These are phyloP conservation scores for Penicillium ochrochloron DNA, from an alignment of 495 filamentous ascomycete genomes.

Conservation along the genomic window DNA sequence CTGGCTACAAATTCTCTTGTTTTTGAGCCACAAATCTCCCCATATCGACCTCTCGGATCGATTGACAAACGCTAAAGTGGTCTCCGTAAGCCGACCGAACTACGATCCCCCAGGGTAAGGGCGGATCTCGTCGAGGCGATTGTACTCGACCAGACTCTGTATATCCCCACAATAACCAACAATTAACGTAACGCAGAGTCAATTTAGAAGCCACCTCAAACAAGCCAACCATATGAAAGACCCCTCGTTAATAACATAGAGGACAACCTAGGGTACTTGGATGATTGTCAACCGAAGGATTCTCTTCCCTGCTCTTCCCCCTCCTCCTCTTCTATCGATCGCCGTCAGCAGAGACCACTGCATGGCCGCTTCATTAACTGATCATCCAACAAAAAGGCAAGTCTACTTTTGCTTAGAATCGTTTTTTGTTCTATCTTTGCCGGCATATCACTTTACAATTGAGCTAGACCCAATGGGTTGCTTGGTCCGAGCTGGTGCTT, in stretches of 20 bases:
- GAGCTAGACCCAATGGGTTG: not conserved
- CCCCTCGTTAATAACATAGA: not conserved
- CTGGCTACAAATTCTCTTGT: not conserved
- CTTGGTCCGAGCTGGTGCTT: not conserved
- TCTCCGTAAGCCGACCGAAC: not conserved
- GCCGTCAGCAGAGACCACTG: not conserved
- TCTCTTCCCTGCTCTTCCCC: not conserved
- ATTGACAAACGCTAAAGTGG: not conserved
- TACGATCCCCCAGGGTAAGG: slow-evolving; percentile 7
- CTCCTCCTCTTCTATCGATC: not conserved
- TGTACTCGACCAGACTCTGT: not conserved
- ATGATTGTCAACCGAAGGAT: not conserved
- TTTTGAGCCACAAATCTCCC: not conserved
- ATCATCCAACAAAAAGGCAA: not conserved
- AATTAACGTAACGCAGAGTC: slow-evolving; percentile 15
- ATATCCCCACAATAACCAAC: slow-evolving; percentile 5
- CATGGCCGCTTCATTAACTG: not conserved
- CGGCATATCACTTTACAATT: not conserved
- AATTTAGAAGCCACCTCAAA: slow-evolving; percentile 2
- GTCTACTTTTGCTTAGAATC: not conserved
- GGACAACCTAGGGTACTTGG: not conserved
- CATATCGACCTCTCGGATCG: not conserved
- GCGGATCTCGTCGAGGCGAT: not conserved
- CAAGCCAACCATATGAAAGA: not conserved
- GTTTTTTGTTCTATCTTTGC: not conserved